Base-by-base conservation (phyloP, 208 protist genomes). In the Hexamita inflata region DNA sequence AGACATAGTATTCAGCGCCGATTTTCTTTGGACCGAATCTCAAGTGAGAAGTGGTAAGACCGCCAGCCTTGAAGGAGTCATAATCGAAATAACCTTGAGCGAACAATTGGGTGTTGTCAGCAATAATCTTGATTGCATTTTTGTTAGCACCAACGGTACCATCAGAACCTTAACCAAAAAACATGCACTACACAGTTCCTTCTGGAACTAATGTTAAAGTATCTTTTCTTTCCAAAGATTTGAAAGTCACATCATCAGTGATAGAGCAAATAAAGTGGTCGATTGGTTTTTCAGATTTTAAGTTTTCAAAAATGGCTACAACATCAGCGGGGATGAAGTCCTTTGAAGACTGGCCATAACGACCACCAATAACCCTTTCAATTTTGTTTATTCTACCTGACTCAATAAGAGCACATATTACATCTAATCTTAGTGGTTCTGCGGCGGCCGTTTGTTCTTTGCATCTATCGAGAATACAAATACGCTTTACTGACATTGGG, bases 121-220 rank as follows among this genome's bases (percentile, higher is more conserved):
- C 79, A 75, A 89, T 88, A 19, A 87, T 68, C 76, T 86, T 89
- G 75, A 90, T 89, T 29, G 87, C 87, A 28, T 65, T 64, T 45
- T 90, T 86, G 82, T 89, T 89, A 19, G 87, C 85, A 45, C 86
- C 84, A 60, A 90, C 83, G 24, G 87, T 89, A 66, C 87, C 87
- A 68, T 90, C 87, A 0, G 83, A 49, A 49, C 87, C 87, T 2
- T 89, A 40, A 40, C 85, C 87, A 61, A 75, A 90, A 73, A 90
- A 83, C 29, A 89, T 58, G 66, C 77, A 84, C 74, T 90, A 84
- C 0, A 70, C 81, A 29, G 74, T 83, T 24, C 65, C 80, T 39
- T 53, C 42, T 24, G 80, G 77, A 40, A 88, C 61, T n/a, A 70
- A 58, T 65, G 85, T 45, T 1, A 85, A 39, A n/a, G 35, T 1